Conservation (phyloP, 371 early-diverging fungal genomes). For the Coemansia sp. region DNA sequence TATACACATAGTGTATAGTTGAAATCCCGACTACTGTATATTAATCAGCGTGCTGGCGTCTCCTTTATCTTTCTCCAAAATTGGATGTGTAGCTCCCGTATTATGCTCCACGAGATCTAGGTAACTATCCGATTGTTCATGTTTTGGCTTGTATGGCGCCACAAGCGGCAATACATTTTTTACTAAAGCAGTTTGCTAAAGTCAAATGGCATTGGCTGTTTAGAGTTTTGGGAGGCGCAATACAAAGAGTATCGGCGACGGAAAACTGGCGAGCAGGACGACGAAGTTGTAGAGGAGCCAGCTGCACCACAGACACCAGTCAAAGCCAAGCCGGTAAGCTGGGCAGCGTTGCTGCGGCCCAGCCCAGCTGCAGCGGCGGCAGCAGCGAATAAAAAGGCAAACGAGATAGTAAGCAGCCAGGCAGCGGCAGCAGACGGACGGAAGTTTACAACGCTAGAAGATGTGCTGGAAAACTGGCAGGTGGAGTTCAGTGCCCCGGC, state of each 20-base stretch:
- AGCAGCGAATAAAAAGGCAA: neutral
- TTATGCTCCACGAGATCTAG: constrained; percentile 29
- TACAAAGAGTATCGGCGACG: constrained; percentile 31
- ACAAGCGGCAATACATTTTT: neutral
- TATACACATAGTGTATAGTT: no score
- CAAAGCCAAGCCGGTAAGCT: constrained; percentile 54
- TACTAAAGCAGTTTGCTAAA: neutral
- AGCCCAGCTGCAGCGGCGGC: neutral
- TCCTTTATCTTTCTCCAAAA: neutral
- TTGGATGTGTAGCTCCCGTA: constrained; percentile 18
- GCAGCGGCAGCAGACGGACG: neutral
- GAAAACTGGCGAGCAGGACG: constrained; percentile 3
- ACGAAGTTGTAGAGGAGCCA: neutral
- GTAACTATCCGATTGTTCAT: constrained; percentile 18
- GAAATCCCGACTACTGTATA: neutral
- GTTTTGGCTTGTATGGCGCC: neutral
- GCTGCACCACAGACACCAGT: neutral
- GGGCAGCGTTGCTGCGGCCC: constrained; percentile 57
- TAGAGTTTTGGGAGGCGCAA: constrained; percentile 32
- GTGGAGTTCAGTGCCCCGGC: constrained; percentile 41
- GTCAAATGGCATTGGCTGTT: neutral
- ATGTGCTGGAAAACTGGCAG: constrained; percentile 33
- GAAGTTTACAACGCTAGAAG: constrained; percentile 44
- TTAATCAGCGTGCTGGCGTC: neutral
- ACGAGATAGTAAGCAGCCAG: constrained; percentile 4